phyloP scores from a whole-genome alignment of 2,329 filamentous ascomycete genomes.

The Ophiosphaerella korrae region DNA sequence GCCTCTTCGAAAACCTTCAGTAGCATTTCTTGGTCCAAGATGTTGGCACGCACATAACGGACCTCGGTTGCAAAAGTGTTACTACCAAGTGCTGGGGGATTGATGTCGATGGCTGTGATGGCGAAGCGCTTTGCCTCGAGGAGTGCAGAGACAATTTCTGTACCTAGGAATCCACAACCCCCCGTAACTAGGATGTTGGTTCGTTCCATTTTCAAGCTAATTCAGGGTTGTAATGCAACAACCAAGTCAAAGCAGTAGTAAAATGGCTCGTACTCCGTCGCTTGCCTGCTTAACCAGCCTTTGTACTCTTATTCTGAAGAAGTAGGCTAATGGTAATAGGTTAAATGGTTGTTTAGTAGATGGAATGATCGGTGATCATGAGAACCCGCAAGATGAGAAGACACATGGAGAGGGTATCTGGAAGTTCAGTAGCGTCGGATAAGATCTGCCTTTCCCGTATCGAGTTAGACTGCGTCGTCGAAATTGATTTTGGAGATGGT shows the following conservation, averaged over 20 bases:
- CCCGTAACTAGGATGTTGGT: constrained; percentile 52
- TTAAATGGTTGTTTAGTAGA: no score
- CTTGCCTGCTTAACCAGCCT: constrained; percentile 9
- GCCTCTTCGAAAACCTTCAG: constrained; percentile 61
- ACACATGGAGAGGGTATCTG: no score
- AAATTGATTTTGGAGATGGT: no score
- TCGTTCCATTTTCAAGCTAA: constrained; percentile 26
- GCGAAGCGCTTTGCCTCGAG: constrained; percentile 43
- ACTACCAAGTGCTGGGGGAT: constrained; percentile 41
- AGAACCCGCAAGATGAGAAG: no score
- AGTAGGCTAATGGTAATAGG: not conserved
- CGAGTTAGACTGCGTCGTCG: not conserved
- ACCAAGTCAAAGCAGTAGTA: not conserved
- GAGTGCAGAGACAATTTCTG: constrained; percentile 48
- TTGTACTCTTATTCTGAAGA: not conserved
- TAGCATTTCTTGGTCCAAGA: constrained; percentile 45
- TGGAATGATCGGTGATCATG: no score
- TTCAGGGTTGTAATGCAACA: not conserved
- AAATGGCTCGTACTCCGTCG: constrained; percentile 12
- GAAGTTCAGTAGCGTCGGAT: no score
- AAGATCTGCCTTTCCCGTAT: not conserved
- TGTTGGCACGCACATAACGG: constrained; percentile 47
- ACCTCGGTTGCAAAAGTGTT: constrained; percentile 27
- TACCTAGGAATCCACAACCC: constrained; percentile 55
- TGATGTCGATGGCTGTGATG: constrained; percentile 50